Conservation (phyloP, 768 basidiomycete species). For the Phaeotremella skinneri region DNA sequence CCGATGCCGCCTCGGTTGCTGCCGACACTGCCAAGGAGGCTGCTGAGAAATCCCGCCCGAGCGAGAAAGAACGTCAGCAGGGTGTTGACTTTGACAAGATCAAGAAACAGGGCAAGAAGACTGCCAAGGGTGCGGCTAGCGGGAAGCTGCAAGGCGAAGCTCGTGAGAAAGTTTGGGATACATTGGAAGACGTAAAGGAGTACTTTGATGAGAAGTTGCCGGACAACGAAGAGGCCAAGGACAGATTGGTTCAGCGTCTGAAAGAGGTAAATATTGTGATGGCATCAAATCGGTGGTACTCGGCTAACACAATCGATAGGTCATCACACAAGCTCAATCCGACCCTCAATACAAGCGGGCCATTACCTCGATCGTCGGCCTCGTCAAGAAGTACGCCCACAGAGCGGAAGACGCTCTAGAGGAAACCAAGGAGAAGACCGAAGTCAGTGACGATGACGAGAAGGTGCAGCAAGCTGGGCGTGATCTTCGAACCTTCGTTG, state of each 20-base stretch:
- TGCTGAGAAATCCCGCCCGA: slow-evolving; percentile 41
- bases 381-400: slow-evolving; percentile 53
- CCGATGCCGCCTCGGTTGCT: slow-evolving; percentile 51
- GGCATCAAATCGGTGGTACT: background rate
- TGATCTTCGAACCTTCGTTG: slow-evolving; percentile 51
- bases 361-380: slow-evolving; percentile 49
- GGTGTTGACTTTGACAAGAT: slow-evolving; percentile 49
- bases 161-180: slow-evolving; percentile 42
- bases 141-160: slow-evolving; percentile 51
- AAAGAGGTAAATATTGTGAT: slow-evolving; percentile 35
- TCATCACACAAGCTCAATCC: slow-evolving; percentile 50
- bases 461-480: slow-evolving; percentile 51
- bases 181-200: slow-evolving; percentile 38
- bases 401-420: slow-evolving; percentile 49
- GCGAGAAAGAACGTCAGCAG: slow-evolving; percentile 45
- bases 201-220: slow-evolving; percentile 53
- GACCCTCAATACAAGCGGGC: slow-evolving; percentile 51
- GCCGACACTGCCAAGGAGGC: slow-evolving; percentile 52
- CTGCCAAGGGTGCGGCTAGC: slow-evolving; percentile 43
- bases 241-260: slow-evolving; percentile 50
- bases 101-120: slow-evolving; percentile 49
- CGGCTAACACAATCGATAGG: slow-evolving; percentile 8
- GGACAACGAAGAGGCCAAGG: slow-evolving; percentile 51
- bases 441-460: slow-evolving; percentile 48
- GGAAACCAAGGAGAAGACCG: slow-evolving; percentile 45